Conservation (phyloP, 1,284 basidiomycete genomes). For the Puccinia polysora region DNA sequence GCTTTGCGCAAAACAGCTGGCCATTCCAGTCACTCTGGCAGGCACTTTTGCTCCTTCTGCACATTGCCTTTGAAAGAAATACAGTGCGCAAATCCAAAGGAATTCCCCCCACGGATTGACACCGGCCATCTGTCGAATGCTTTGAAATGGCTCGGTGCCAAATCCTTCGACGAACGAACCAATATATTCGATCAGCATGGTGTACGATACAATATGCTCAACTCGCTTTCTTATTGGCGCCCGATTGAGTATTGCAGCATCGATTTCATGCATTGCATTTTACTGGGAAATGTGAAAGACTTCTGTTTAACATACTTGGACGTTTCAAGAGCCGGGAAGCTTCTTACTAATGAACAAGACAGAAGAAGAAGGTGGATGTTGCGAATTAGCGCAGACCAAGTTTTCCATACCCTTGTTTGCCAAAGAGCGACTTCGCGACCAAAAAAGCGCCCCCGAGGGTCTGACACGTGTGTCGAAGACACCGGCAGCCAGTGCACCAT, state of each 20-base stretch:
- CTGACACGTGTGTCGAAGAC: not conserved
- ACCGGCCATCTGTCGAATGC: not conserved
- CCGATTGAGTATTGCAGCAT: conserved; percentile 18
- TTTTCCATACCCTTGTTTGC: not conserved
- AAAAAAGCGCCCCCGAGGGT: conserved; percentile 3
- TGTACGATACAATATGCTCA: conserved; percentile 25
- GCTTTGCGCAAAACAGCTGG: conserved; percentile 19
- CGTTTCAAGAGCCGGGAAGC: conserved; percentile 1
- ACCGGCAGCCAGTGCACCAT: not conserved
- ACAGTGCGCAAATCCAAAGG: not conserved
- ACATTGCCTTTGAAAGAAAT: not conserved
- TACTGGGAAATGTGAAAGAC: conserved; percentile 17
- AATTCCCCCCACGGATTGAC: not conserved
- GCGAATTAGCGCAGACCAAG: not conserved
- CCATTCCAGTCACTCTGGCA: conserved; percentile 3
- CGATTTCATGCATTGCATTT: conserved; percentile 29
- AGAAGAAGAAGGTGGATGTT: not conserved
- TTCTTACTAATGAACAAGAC: not conserved
- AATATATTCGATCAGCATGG: conserved; percentile 4
- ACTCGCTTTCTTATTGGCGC: conserved; percentile 19
- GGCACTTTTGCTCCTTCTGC: conserved; percentile 21
- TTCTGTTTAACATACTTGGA: conserved; percentile 13
- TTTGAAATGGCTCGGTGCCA: conserved; percentile 1
- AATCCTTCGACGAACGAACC: not conserved
- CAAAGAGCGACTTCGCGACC: not conserved